phyloP scores from a whole-genome alignment of 352 stramenopile genomes.

The Phytopythium oedochilum region DNA sequence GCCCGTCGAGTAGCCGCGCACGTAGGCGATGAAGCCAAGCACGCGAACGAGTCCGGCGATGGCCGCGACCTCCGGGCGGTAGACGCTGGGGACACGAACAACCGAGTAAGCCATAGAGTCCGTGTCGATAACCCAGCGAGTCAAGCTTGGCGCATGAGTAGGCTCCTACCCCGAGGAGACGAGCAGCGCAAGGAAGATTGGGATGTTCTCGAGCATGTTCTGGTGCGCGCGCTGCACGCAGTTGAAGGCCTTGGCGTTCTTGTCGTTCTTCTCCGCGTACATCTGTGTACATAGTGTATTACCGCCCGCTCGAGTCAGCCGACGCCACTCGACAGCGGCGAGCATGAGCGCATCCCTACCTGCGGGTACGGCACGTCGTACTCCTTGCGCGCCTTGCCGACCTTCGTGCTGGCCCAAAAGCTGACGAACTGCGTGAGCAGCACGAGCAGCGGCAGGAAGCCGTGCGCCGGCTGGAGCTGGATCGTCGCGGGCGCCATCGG shows the following conservation, averaged over 20 bases:
- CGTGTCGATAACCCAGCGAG: too few relatives aligned
- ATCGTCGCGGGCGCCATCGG: conserved; percentile 7
- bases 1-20: conserved; percentile 55
- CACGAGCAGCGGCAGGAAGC: conserved; percentile 41
- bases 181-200: conserved; percentile 51
- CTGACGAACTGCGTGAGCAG: conserved; percentile 47
- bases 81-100: conserved; percentile 28
- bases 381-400: conserved; percentile 55
- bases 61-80: conserved; percentile 49
- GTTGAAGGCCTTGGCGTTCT: conserved; percentile 89
- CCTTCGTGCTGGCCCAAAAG: conserved; percentile 42
- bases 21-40: conserved; percentile 59
- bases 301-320: not conserved
- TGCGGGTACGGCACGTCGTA: conserved; percentile 59
- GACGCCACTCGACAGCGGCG: not conserved
- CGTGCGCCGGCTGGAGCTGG: conserved; percentile 41
- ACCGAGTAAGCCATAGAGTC: not conserved
- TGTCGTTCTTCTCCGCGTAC: conserved; percentile 86
- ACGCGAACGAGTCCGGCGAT: conserved; percentile 53
- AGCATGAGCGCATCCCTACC: conserved; percentile 9
- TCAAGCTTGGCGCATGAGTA: not conserved
- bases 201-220: conserved; percentile 89
- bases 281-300: conserved; percentile 36
- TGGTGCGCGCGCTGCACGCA: conserved; percentile 91
- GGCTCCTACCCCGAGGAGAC: conserved; percentile 50